Conservation (phyloP, 257 asterid genomes). For the Fraxinus americana region DNA sequence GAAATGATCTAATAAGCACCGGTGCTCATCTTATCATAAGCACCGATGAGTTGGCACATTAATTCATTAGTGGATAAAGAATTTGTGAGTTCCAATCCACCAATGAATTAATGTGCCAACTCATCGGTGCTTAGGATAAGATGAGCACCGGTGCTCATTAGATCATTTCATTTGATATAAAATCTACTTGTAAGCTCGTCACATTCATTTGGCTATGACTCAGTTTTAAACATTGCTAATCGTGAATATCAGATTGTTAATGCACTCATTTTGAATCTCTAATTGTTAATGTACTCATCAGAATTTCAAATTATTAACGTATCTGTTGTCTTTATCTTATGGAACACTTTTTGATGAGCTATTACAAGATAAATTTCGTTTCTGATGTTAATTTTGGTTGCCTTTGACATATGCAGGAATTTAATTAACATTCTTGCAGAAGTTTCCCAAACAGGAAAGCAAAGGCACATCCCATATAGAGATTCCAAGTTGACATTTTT, state of each 20-base stretch:
- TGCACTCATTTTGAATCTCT: neutral
- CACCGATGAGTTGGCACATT: no score
- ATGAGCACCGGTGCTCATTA: no score
- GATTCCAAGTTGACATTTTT: constrained; percentile 96
- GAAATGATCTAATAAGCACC: no score
- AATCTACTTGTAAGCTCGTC: neutral
- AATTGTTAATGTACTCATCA: neutral
- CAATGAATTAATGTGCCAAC: no score
- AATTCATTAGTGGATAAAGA: no score
- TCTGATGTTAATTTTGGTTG: constrained; percentile 31
- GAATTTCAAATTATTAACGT: constrained; percentile 3
- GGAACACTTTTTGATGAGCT: neutral
- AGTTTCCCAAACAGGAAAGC: constrained; percentile 95
- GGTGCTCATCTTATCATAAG: no score
- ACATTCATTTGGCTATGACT: neutral
- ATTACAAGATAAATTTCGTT: constrained; percentile 8
- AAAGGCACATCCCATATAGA: constrained; percentile 94
- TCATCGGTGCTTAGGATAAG: no score
- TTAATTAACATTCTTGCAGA: constrained; percentile 94
- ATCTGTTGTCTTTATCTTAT: constrained; percentile 14
- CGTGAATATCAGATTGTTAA: constrained; percentile 6
- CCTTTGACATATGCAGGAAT: constrained; percentile 61
- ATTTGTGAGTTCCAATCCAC: no score
- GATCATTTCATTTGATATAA: no score
- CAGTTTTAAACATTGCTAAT: neutral